Evolutionary conservation across 2,329 filamentous ascomycete genomes (phyloP).

Genomic region (Diaporthe humulicola): DNA sequence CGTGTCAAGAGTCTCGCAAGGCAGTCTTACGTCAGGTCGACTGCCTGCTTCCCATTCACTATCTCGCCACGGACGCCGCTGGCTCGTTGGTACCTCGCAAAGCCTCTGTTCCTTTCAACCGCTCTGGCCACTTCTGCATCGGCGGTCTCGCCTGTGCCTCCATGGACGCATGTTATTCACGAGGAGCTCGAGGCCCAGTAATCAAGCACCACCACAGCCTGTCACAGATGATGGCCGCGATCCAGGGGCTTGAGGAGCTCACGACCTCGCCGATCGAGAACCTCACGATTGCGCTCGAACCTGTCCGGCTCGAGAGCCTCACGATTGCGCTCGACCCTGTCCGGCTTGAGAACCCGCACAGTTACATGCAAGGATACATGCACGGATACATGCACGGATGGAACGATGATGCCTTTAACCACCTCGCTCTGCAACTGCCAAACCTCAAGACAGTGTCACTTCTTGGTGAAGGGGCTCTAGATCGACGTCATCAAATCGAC

Average conservation of each 20-base stretch:
- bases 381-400: not conserved
- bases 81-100: not conserved
- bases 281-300: not conserved
- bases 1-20: not conserved
- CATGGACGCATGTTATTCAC: not conserved
- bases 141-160: not conserved
- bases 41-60: not conserved
- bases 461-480: not conserved
- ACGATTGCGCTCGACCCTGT: not conserved
- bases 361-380: too few species aligned
- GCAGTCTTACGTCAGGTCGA: rapidly evolving
- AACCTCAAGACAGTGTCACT: not conserved
- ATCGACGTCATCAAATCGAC: not conserved
- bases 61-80: not conserved
- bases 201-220: too few species aligned
- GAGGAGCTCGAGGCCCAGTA: not conserved
- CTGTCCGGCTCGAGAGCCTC: not conserved
- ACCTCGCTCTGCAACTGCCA: rapidly evolving
- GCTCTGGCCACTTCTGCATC: not conserved
- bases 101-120: not conserved
- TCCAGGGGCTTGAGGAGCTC: not conserved
- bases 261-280: not conserved
- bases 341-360: too few species aligned
- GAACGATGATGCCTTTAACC: not conserved
- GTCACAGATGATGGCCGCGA: too few species aligned